phyloP scores from a whole-genome alignment of 2,329 filamentous ascomycete genomes.

The Fusarium irregulare region DNA sequence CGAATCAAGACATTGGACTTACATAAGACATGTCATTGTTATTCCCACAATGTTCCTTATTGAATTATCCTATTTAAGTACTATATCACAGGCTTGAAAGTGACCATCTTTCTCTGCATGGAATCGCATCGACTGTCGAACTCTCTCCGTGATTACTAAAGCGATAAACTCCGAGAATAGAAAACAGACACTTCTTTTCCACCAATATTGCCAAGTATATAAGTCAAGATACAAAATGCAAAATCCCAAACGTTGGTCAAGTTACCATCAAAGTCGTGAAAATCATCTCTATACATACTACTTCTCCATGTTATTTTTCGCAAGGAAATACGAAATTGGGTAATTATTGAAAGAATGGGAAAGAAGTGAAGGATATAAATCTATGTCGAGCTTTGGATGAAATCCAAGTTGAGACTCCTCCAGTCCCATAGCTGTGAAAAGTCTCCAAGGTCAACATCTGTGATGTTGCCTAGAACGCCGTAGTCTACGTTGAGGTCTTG shows the following conservation, averaged over 20 bases:
- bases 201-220: background rate
- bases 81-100: background rate
- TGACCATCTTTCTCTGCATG: background rate
- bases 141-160: background rate
- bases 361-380: background rate
- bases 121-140: background rate
- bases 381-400: conserved; percentile 38
- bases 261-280: background rate
- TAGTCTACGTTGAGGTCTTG: conserved; percentile 26
- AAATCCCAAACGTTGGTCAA: background rate
- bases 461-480: conserved; percentile 29
- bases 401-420: conserved; percentile 41
- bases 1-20: background rate
- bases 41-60: background rate
- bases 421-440: conserved; percentile 43
- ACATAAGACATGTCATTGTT: background rate
- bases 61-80: background rate
- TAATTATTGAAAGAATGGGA: background rate
- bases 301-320: background rate
- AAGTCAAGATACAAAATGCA: background rate
- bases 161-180: background rate
- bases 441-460: conserved; percentile 38
- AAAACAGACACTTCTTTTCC: background rate
- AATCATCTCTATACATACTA: conserved; percentile 28
- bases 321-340: background rate